Percentiles rank a stretch among this genome's conserved stretches.
Conservation (phyloP, 257 asterid species). For the Solanum phureja region DNA sequence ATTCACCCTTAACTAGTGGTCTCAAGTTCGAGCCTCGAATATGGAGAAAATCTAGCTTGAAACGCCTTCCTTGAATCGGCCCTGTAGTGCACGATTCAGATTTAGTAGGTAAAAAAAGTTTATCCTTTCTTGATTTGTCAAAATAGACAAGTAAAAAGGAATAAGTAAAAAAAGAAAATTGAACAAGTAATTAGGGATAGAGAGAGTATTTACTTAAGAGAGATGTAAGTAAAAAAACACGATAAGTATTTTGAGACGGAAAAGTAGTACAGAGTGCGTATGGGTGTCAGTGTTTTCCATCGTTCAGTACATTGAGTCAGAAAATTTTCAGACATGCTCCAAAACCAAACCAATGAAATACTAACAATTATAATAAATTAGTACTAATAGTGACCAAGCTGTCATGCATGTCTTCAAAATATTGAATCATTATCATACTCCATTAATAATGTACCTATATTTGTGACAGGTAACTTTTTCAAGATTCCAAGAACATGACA, state of each 20-base stretch:
- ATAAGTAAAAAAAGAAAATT: no score
- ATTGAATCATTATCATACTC: neutral
- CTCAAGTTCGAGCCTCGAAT: no score
- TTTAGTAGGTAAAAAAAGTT: no score
- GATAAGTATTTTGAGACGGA: neutral
- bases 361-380: neutral
- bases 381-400: neutral
- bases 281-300: neutral
- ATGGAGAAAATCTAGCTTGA: no score
- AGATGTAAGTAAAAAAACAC: neutral
- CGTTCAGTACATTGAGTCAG: neutral
- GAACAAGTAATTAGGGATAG: no score
- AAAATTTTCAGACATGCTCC: neutral
- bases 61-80: no score
- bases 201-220: neutral
- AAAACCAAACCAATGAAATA: neutral
- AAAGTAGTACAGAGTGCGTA: neutral
- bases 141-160: no score
- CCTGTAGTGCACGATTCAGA: no score
- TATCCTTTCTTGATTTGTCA: no score
- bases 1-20: no score
- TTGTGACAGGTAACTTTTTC: neutral
- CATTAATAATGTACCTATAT: neutral
- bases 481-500: slow-evolving; percentile 4
- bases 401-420: neutral